Evolutionary conservation across 192 early-diverging fungal species (phyloP), one percentile per base, ranked within the genome.

Genomic region (Oehlia diaphana): DNA sequence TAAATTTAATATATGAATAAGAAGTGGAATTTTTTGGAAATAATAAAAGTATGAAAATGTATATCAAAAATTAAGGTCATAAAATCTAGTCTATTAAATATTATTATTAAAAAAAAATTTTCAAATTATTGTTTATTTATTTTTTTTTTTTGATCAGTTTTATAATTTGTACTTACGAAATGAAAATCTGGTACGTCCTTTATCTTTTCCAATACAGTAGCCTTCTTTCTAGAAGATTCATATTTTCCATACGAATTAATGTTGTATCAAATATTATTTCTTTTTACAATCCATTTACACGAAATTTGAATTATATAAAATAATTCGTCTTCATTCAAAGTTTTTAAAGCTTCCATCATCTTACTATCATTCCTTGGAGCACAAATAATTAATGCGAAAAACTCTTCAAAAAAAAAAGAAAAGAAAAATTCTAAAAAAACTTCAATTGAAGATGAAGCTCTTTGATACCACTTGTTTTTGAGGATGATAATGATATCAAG

Each of bases 321-420:
- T 42, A 70, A 35, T 70, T 70, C 68, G 47, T 44, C 42, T 44
- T 70, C 68, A 3, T 33, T 70, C 35, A 70, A 70, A 23, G 23
- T 13, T 42, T 39, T 33, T 26, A 70, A 44, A n/a, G 35, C 39
- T 39, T 39, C 21, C 39, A 37, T 39, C 68, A 70, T 70, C 68
- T 44, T 70, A 70, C 33, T 70, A 42, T 70, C 68, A 70, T 44
- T 70, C 44, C 35, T 37, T 42, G 68, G 68, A 10, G 68, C 14
- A n/a, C 9, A 6, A n/a, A 70, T 70, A 70, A 70, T 35, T n/a
- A 39, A 70, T 42, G 21, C 12, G n/a, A 70, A 39, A 21, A 42
- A 44, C 21, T 42, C n/a, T 44, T 19, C n/a, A 26, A 26, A 26
- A 26, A 26, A 26, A 26, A 26, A 26, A 26, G 26, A 26, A 26